Percentiles rank a stretch among this genome's conserved stretches.
These are phyloP conservation scores for Omphalotus guepiniiformis DNA, from an alignment of 768 basidiomycete genomes.

Conservation along the genomic window DNA sequence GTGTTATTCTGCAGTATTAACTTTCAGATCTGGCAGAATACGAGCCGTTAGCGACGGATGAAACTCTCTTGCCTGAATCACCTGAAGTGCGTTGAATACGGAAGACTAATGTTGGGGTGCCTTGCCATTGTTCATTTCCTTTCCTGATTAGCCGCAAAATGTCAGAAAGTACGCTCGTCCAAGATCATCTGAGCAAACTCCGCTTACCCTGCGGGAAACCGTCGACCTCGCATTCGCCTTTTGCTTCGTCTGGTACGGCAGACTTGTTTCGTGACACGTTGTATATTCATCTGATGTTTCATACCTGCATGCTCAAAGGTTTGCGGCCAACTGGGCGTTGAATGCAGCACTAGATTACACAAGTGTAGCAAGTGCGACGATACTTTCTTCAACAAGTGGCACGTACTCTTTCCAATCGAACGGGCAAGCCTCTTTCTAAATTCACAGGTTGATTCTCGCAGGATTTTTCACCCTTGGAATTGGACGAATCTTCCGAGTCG, in stretches of 20 bases:
- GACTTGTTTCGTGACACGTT: background rate
- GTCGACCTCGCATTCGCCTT: conserved; percentile 74
- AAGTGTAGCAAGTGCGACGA: conserved; percentile 91
- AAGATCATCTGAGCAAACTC: conserved; percentile 20
- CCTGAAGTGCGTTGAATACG: too few relatives aligned
- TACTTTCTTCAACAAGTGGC: conserved; percentile 89
- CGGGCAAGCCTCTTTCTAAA: too few relatives aligned
- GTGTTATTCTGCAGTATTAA: background rate
- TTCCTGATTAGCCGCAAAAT: too few relatives aligned
- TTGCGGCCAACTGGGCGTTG: conserved; percentile 88
- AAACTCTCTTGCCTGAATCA: too few relatives aligned
- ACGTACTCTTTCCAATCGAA: conserved; percentile 24
- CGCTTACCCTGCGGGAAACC: conserved; percentile 66
- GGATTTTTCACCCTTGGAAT: conserved; percentile 92
- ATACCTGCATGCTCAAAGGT: conserved; percentile 26
- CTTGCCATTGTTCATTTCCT: too few relatives aligned
- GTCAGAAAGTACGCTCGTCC: too few relatives aligned
- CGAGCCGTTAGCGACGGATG: conserved; percentile 21
- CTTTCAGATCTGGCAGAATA: conserved; percentile 18
- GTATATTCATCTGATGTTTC: background rate
- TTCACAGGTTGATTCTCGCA: conserved; percentile 30
- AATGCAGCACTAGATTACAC: conserved; percentile 84
- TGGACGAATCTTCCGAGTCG: conserved; percentile 79
- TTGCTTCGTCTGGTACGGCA: conserved; percentile 68
- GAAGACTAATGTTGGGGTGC: too few relatives aligned